A percentile compares a stretch with the other conserved stretches of the same genome.
Evolutionary conservation across 2,329 filamentous ascomycete species (phyloP).

Genomic region (Hymenoscyphus scutula): DNA sequence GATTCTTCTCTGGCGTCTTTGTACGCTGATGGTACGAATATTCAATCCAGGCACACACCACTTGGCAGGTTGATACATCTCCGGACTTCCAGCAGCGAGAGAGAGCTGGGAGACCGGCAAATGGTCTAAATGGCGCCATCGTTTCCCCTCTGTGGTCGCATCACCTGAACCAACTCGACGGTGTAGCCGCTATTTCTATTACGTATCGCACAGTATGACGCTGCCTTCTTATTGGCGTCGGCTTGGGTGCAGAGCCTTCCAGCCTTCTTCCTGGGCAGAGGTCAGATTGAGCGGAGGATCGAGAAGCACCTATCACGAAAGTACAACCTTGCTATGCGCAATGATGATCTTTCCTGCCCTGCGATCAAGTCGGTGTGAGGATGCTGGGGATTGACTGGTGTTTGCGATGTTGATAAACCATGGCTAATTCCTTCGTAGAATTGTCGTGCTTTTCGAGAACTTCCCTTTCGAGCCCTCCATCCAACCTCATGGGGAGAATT

Average conservation of each 20-base stretch:
- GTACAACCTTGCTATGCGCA: not conserved
- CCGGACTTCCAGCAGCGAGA: not conserved
- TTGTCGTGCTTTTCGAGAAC: not conserved
- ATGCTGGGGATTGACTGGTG: not conserved
- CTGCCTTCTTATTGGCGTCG: constrained; percentile 2
- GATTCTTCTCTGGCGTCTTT: not conserved
- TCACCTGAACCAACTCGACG: constrained; percentile 1
- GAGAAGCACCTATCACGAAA: not conserved
- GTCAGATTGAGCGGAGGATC: not conserved
- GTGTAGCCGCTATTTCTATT: constrained; percentile 5
- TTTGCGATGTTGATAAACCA: not conserved
- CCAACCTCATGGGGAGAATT: not conserved
- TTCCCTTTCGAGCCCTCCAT: not conserved
- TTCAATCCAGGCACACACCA: not conserved
- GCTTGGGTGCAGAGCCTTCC: not conserved
- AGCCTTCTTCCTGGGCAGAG: not conserved
- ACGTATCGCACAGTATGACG: not conserved
- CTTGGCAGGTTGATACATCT: not conserved
- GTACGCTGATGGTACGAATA: not conserved
- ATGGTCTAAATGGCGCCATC: constrained; percentile 2
- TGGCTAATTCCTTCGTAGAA: not conserved
- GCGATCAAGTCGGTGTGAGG: not conserved
- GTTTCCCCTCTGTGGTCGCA: not conserved
- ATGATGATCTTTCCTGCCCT: not conserved
- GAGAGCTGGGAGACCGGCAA: not conserved